These are phyloP conservation scores for Myxozyma mucilagina DNA, from an alignment of 805 yeast genomes.

Conservation along the genomic window DNA sequence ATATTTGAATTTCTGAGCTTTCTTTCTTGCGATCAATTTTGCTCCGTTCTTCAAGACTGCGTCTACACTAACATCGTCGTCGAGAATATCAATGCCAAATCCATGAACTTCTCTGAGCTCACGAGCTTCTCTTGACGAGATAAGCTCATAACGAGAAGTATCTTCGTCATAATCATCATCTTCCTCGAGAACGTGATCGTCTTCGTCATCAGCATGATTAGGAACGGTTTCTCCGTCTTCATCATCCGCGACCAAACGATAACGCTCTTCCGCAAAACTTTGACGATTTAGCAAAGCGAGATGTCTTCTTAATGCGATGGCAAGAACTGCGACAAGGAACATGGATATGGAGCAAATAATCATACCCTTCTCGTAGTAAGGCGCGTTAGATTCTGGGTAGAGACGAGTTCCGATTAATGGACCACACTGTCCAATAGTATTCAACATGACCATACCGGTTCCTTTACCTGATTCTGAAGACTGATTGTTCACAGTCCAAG, in stretches of 20 bases:
- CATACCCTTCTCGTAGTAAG: conserved; percentile 32
- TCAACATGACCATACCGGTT: conserved; percentile 37
- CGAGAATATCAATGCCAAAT: conserved; percentile 28
- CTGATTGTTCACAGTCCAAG: conserved; percentile 38
- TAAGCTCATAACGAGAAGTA: conserved; percentile 24
- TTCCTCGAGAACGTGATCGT: conserved; percentile 6
- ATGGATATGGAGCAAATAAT: conserved; percentile 24
- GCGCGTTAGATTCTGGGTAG: conserved; percentile 34
- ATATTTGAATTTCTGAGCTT: conserved; percentile 22
- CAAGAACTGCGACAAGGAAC: conserved; percentile 27
- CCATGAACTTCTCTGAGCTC: conserved; percentile 30
- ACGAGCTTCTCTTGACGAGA: conserved; percentile 26
- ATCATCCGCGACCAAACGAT: conserved; percentile 16
- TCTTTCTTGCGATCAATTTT: conserved; percentile 20
- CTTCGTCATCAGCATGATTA: conserved; percentile 19
- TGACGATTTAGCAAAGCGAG: conserved; percentile 26
- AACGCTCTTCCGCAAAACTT: conserved; percentile 18
- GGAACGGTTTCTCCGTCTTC: conserved; percentile 1
- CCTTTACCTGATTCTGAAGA: conserved; percentile 38
- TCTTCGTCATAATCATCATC: conserved; percentile 27
- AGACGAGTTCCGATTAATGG: conserved; percentile 38
- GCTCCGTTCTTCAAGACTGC: conserved; percentile 24
- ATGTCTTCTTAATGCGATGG: conserved; percentile 27
- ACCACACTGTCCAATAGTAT: conserved; percentile 39
- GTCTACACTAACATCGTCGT: conserved; percentile 27